phyloP scores from a whole-genome alignment of 169 alveolate species.

The Ichthyophthirius multifiliis region DNA sequence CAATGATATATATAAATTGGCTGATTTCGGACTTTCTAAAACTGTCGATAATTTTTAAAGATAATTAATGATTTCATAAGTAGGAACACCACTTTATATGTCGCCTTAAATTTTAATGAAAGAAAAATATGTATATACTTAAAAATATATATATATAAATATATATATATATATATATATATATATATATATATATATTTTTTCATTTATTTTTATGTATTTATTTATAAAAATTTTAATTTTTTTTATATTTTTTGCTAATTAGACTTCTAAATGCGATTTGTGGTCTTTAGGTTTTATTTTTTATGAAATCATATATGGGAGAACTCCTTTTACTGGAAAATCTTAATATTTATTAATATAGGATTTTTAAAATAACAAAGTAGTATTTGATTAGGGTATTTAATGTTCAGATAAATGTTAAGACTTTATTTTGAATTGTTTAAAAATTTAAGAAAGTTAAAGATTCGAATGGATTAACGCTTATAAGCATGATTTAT shows the following conservation, averaged over 20 bases:
- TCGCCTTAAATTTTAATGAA: slow-evolving; percentile 32
- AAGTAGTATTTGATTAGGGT: not conserved
- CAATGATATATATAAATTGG: slow-evolving; percentile 12
- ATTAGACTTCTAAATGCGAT: slow-evolving; percentile 48
- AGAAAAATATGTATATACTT: slow-evolving; percentile 30
- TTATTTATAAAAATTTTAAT: too few species aligned
- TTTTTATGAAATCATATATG: slow-evolving; percentile 43
- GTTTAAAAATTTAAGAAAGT: slow-evolving; percentile 10
- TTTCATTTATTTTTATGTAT: too few species aligned
- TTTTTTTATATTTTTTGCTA: too few species aligned
- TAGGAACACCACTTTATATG: slow-evolving; percentile 43
- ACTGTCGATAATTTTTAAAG: not conserved
- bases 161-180: too few species aligned
- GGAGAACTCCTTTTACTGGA: slow-evolving; percentile 38
- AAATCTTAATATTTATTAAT: not conserved
- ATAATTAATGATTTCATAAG: slow-evolving; percentile 26
- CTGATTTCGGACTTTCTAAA: slow-evolving; percentile 31
- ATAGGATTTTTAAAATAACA: not conserved
- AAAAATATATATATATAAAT: too few species aligned
- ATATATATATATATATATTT: too few species aligned
- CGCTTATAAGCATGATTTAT: not conserved
- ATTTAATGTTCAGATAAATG: not conserved
- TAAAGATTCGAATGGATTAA: slow-evolving; percentile 16
- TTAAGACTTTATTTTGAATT: slow-evolving; percentile 13
- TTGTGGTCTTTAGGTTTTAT: slow-evolving; percentile 56